phyloP scores from a whole-genome alignment of 2,329 filamentous ascomycete genomes.

The Septoria petroselini region DNA sequence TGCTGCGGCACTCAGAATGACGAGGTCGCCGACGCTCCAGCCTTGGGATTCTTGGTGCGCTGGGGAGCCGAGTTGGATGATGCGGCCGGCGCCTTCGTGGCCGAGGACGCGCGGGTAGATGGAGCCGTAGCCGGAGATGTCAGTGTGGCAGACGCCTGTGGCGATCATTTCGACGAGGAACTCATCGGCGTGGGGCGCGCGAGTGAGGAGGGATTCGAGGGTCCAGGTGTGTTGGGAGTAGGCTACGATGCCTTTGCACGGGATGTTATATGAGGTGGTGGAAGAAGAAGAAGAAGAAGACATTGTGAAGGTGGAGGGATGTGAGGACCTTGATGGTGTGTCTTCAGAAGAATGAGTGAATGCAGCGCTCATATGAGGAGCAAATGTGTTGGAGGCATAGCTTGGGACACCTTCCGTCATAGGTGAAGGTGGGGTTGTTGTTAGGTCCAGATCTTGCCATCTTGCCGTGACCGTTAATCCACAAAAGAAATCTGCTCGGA shows the following conservation, averaged over 20 bases:
- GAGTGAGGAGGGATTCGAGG: conserved; percentile 24
- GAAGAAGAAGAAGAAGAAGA: too few relatives aligned
- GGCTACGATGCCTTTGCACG: conserved; percentile 32
- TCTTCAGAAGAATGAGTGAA: too few relatives aligned
- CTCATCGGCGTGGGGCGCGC: conserved; percentile 40
- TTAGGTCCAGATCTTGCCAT: conserved; percentile 2
- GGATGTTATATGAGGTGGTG: conserved; percentile 30
- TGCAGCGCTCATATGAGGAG: too few relatives aligned
- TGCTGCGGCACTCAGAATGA: conserved; percentile 45
- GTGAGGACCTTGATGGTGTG: conserved; percentile 10
- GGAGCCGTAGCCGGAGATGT: conserved; percentile 33
- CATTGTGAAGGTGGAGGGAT: not conserved
- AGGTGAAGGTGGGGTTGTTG: conserved; percentile 8
- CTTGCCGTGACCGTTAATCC: not conserved
- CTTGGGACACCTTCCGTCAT: conserved; percentile 11
- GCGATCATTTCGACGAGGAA: conserved; percentile 52
- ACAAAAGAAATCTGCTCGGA: conserved; percentile 7
- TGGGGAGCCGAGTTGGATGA: conserved; percentile 22
- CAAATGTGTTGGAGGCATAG: not conserved
- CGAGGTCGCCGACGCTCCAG: conserved; percentile 40
- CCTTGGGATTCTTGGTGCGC: conserved; percentile 13
- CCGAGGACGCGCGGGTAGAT: conserved; percentile 30
- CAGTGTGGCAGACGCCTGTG: conserved; percentile 54
- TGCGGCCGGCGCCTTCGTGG: conserved; percentile 30
- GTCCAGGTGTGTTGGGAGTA: conserved; percentile 29